phyloP scores from a whole-genome alignment of 257 asterid species.

The Nemophila menziesii region DNA sequence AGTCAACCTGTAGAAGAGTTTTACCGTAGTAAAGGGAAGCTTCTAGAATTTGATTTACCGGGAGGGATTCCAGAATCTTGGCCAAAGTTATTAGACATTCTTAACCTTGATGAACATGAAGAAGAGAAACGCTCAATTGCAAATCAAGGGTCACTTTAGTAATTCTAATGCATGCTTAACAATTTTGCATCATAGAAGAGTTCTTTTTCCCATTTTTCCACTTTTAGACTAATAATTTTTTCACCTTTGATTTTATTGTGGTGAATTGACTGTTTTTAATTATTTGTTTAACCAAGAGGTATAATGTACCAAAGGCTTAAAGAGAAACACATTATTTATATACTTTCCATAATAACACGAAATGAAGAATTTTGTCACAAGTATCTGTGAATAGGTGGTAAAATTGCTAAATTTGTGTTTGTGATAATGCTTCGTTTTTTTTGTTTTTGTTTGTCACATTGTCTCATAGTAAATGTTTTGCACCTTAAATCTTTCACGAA shows the following conservation, averaged over 20 bases:
- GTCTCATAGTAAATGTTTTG: no score
- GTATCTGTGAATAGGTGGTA: no score
- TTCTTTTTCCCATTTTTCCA: slow-evolving; percentile 1
- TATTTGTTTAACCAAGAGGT: slow-evolving; percentile 9
- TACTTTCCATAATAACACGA: slow-evolving; percentile 15
- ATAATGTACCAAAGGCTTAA: slow-evolving; percentile 25
- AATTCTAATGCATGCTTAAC: slow-evolving; percentile 16
- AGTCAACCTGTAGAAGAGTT: slow-evolving; percentile 88
- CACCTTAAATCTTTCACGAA: no score
- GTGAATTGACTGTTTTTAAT: slow-evolving; percentile 13
- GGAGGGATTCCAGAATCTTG: slow-evolving; percentile 90
- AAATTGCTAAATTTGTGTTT: no score
- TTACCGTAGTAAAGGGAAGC: slow-evolving; percentile 53
- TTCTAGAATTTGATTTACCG: slow-evolving; percentile 73
- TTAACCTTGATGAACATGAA: slow-evolving; percentile 73
- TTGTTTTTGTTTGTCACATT: no score
- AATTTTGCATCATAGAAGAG: slow-evolving; percentile 37
- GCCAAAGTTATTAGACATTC: slow-evolving; percentile 86
- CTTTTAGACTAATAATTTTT: background rate
- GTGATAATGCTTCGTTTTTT: no score
- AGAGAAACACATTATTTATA: no score
- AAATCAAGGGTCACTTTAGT: slow-evolving; percentile 26
- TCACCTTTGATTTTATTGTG: slow-evolving; percentile 4
- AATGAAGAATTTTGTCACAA: no score
- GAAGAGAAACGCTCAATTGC: slow-evolving; percentile 52